These are phyloP conservation scores for Cylindrotheca fusiformis DNA, from an alignment of 108 stramenopile species.

Conservation along the genomic window DNA sequence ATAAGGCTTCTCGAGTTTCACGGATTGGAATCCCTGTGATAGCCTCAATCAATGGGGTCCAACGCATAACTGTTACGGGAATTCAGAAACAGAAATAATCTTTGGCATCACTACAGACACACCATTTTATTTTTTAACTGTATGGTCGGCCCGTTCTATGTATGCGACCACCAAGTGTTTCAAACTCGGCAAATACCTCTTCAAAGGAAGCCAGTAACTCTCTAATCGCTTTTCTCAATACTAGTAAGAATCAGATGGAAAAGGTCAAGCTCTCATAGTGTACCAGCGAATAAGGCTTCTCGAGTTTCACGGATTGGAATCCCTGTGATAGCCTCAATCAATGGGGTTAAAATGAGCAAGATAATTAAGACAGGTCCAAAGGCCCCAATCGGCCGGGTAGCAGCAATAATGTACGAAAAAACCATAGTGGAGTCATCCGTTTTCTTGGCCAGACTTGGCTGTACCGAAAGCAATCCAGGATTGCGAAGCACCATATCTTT, in stretches of 20 bases:
- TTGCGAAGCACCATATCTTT: constrained; percentile 83
- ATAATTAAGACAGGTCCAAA: constrained; percentile 44
- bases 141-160: too few relatives aligned
- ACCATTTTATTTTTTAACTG: too few relatives aligned
- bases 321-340: constrained; percentile 51
- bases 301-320: constrained; percentile 31
- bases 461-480: constrained; percentile 73
- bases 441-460: constrained; percentile 51
- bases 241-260: too few relatives aligned
- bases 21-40: constrained; percentile 47
- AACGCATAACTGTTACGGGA: too few relatives aligned
- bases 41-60: constrained; percentile 57
- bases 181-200: too few relatives aligned
- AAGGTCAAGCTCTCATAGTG: too few relatives aligned
- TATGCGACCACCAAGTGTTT: too few relatives aligned
- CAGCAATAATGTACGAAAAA: constrained; percentile 68
- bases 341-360: constrained; percentile 49
- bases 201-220: too few relatives aligned
- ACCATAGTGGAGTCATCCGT: constrained; percentile 65
- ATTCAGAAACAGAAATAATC: too few relatives aligned
- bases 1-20: constrained; percentile 1
- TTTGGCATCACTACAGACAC: too few relatives aligned
- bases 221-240: too few relatives aligned
- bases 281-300: not conserved
- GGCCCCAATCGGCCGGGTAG: constrained; percentile 61